Evolutionary conservation across 129 eudicot species (phyloP), one percentile per base, ranked within the genome.

Genomic region (Pulicaria dysenterica): DNA sequence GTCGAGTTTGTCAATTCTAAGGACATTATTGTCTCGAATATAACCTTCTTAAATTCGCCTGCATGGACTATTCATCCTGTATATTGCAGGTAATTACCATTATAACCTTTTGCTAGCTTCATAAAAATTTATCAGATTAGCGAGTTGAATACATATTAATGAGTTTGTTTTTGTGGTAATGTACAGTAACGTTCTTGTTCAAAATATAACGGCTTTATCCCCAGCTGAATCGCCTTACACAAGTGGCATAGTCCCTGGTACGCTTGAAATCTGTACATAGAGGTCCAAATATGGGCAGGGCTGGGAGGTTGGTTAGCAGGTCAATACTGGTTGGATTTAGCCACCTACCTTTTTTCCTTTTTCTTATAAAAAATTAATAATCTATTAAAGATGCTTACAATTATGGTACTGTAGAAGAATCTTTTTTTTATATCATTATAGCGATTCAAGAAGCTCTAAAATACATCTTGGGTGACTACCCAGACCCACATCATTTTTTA

Each of bases 181-280:
- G 61, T 83, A 81, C 90, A 89, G 98, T 70, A 85, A 89, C 40
- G 85, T 93, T 55, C 85, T 87, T 9, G 86, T 93, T 64, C 96
- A 93, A 81, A 93, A 93, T 79, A 82, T 89, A 55, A 83, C 95
- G 0, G 86, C 84, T 56, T 47, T 73, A 61, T 76, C 95, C 74
- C 90, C 90, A 55, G 75, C 95, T 5, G 86, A 83, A 40, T 87
- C 98, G 39, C 92, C 95, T 43, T 71, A 67, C 88, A 93, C 98
- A 39, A 72, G 85, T 49, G 98, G 95, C 15, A 73, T 93, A 17
- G 98, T 93, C 40, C 96, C 98, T 84, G 96, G 98, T 92, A 47
- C 3, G 67, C 53, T 65, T 37, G 37, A 55, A 59, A 65, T 15
- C 59, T 39, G 34, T 11, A 55, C 9, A 8, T 70, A 54, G n/a